These are phyloP conservation scores for Guadua angustifolia DNA, from an alignment of 176 grass and related monocot genomes.

Conservation along the genomic window DNA sequence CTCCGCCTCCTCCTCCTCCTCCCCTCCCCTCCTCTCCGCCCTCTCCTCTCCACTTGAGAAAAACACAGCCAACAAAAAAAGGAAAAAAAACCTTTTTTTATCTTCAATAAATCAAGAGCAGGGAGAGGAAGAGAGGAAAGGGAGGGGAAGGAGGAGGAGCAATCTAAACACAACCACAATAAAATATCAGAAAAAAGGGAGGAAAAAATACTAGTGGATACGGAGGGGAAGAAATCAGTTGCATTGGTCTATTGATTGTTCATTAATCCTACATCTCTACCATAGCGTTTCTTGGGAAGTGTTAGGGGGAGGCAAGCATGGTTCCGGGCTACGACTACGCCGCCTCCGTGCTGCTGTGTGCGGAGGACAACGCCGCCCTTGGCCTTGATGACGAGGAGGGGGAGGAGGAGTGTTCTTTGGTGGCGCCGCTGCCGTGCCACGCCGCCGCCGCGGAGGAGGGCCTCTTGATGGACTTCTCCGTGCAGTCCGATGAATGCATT, in stretches of 20 bases:
- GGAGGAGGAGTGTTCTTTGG: constrained; percentile 53
- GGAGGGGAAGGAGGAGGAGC: constrained; percentile 56
- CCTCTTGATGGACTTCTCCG: constrained; percentile 56
- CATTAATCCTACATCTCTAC: constrained; percentile 30
- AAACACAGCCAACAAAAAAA: not conserved
- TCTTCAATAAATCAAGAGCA: constrained; percentile 56
- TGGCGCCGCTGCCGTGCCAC: constrained; percentile 31
- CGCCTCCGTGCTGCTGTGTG: constrained; percentile 80
- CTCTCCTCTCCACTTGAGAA: constrained; percentile 41
- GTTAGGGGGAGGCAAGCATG: constrained; percentile 49
- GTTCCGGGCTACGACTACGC: constrained; percentile 69
- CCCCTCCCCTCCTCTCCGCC: constrained; percentile 14
- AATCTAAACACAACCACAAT: constrained; percentile 39
- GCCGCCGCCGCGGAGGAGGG: constrained; percentile 32
- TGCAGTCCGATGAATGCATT: constrained; percentile 77
- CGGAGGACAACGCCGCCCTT: constrained; percentile 81
- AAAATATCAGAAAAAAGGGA: constrained; percentile 20
- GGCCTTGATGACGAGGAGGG: constrained; percentile 69
- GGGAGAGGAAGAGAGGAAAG: constrained; percentile 36
- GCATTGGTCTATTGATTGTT: constrained; percentile 37
- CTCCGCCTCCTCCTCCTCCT: constrained; percentile 17
- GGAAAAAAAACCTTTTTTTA: constrained; percentile 38
- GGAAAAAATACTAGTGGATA: not conserved
- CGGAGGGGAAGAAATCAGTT: constrained; percentile 8
- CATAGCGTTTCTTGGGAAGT: constrained; percentile 39